Base-by-base conservation (phyloP, 1,284 basidiomycete species). In the Neonothopanus nambi region DNA sequence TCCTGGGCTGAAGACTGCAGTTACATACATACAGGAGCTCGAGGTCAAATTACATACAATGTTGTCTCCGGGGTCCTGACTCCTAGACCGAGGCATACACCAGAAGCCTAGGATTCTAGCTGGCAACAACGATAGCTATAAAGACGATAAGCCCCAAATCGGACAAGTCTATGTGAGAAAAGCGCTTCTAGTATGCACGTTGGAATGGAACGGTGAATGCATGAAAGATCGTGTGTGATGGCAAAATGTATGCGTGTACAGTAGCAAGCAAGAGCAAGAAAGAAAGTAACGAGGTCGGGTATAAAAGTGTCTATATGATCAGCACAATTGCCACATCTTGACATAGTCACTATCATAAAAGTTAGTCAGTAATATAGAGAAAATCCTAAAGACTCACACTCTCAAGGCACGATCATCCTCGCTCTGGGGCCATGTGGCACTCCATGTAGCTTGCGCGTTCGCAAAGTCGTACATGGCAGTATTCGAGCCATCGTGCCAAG, bases 381-480 rank as follows among this genome's bases (percentile, higher is more conserved):
- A 54, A 24, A 37, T 43, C 39, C 36, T 56, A 52, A 39, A 39
- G 30, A 74, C 85, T 64, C 74, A 89, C 83, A 94, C 78, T 54
- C 84, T 81, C 64, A 94, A 81, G 7, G 87, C 85, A 39, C 87
- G 75, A 40, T 82, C 78, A n/a, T 80, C 78, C 2, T 70, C 66
- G 46, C 74, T 79, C 39, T 70, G 55, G 0, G 85, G 82, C 91
- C 91, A 93, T 3, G 87, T 85, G 24, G 70, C 59, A 55, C 72
- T 79, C 91, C 91, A 93, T 23, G 72, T 73, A n/a, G 75, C 71
- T 65, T 87, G 81, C 0, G 77, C 77, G 13, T 70, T 61, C 15
- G 86, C 84, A 62, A 91, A 91, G 52, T 87, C 84, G n/a, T 70
- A 72, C 80, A 87, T 87, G 0, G 88, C 87, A 35, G 78, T 78